A percentile compares a stretch with the other conserved stretches of the same genome.
Conservation (phyloP, 371 early-diverging fungal species). For the Mucor racemosus region DNA sequence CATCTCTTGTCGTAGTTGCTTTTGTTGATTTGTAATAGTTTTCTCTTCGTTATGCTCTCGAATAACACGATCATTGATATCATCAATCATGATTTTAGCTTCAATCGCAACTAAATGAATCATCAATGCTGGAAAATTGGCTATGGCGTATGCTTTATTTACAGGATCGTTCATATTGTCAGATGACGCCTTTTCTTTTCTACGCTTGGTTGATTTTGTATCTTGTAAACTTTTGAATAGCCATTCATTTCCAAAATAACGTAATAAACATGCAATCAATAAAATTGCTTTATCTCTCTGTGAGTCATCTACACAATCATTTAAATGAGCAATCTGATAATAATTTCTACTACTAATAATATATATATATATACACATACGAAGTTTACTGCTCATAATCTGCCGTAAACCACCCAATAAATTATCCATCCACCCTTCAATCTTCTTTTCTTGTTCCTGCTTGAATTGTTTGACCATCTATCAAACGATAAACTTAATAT, state of each 20-base stretch:
- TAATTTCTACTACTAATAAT: no score
- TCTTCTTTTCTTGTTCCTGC: slow-evolving; percentile 24
- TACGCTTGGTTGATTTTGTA: slow-evolving; percentile 30
- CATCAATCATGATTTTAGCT: slow-evolving; percentile 56
- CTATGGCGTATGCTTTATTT: slow-evolving; percentile 25
- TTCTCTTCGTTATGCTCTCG: slow-evolving; percentile 27
- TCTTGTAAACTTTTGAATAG: slow-evolving; percentile 39
- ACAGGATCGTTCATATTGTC: slow-evolving; percentile 11
- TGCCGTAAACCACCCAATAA: slow-evolving; percentile 36
- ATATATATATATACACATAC: slow-evolving; percentile 30
- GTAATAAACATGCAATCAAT: slow-evolving; percentile 34
- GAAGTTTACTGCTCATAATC: slow-evolving; percentile 42
- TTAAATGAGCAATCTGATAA: neutral
- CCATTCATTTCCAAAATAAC: slow-evolving; percentile 51
- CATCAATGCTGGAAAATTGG: slow-evolving; percentile 50
- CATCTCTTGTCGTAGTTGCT: slow-evolving; percentile 33
- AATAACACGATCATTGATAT: slow-evolving; percentile 40
- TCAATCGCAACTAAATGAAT: slow-evolving; percentile 57
- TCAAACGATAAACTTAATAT: neutral
- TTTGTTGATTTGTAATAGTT: slow-evolving; percentile 19
- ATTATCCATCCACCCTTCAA: slow-evolving; percentile 26
- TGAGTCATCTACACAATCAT: slow-evolving; percentile 24
- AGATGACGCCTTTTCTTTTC: slow-evolving; percentile 28
- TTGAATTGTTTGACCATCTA: slow-evolving; percentile 38
- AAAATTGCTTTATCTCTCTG: slow-evolving; percentile 42